These are phyloP conservation scores for Daphne laureola DNA, from an alignment of 441 rosid genomes.

Conservation along the genomic window DNA sequence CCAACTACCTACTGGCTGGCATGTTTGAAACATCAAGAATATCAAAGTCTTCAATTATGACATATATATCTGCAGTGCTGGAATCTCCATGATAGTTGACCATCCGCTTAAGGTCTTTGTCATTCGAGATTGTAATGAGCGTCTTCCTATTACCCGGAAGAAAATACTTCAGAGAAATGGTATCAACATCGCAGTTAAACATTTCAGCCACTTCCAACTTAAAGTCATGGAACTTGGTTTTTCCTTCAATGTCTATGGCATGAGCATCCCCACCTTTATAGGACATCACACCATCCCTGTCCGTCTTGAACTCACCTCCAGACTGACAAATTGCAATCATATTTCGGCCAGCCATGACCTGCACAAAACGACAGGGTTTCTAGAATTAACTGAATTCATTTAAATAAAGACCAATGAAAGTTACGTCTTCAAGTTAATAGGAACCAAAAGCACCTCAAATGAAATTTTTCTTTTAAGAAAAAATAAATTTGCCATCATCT, in stretches of 20 bases:
- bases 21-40: too few relatives aligned
- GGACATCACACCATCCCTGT: slow-evolving; percentile 46
- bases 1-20: too few relatives aligned
- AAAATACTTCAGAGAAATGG: slow-evolving; percentile 64
- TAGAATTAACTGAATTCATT: too few relatives aligned
- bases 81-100: too few relatives aligned
- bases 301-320: slow-evolving; percentile 70
- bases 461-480: too few relatives aligned
- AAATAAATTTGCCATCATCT: too few relatives aligned
- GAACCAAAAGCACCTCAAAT: too few relatives aligned
- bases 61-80: too few relatives aligned
- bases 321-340: slow-evolving; percentile 80
- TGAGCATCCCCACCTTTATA: slow-evolving; percentile 89
- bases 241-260: slow-evolving; percentile 76
- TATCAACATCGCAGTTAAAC: slow-evolving; percentile 48
- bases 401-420: too few relatives aligned
- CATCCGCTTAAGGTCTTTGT: slow-evolving; percentile 80
- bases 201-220: slow-evolving; percentile 75
- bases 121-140: slow-evolving; percentile 74
- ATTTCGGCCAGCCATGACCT: slow-evolving; percentile 71
- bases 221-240: slow-evolving; percentile 54
- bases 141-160: slow-evolving; percentile 81
- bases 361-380: background rate
- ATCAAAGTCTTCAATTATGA: too few relatives aligned
- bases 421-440: too few relatives aligned